phyloP scores from a whole-genome alignment of 345 rosid species.

The Mallotus nudiflorus region DNA sequence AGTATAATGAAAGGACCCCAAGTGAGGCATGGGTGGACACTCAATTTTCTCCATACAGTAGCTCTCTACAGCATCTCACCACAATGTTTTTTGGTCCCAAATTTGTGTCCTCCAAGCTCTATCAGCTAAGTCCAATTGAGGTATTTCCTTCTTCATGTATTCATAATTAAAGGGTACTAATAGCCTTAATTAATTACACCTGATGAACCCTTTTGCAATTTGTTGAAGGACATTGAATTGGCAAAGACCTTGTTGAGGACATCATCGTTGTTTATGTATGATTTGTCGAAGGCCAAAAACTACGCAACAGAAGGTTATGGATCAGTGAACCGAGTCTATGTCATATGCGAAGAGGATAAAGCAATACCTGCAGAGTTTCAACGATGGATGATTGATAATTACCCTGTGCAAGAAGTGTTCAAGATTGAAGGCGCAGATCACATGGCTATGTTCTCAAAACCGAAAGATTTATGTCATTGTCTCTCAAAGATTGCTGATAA shows the following conservation, averaged over 20 bases:
- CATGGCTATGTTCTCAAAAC: conserved; percentile 23
- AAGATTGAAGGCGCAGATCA: conserved; percentile 23
- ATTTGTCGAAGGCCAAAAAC: neutral
- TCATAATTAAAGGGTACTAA: no score
- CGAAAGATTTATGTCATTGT: conserved; percentile 9
- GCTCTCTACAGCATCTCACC: neutral
- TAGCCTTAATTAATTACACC: no score
- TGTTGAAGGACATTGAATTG: conserved; percentile 17
- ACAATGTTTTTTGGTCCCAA: conserved; percentile 27
- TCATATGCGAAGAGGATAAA: conserved; percentile 7
- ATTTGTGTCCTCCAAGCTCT: conserved; percentile 20
- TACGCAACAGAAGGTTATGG: conserved; percentile 21
- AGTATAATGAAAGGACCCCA: neutral
- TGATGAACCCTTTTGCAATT: neutral
- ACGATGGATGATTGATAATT: no score
- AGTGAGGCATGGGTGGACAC: conserved; percentile 32
- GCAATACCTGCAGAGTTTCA: no score
- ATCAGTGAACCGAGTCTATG: conserved; percentile 1
- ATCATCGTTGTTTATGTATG: conserved; percentile 17
- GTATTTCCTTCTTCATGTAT: neutral
- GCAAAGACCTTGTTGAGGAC: conserved; percentile 21
- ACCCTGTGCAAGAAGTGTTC: no score
- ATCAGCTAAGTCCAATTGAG: conserved; percentile 18
- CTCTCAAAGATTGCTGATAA: conserved; percentile 16
- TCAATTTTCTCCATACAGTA: conserved; percentile 22